Conservation (phyloP, 352 stramenopile genomes). For the Lagenidium sp. region DNA sequence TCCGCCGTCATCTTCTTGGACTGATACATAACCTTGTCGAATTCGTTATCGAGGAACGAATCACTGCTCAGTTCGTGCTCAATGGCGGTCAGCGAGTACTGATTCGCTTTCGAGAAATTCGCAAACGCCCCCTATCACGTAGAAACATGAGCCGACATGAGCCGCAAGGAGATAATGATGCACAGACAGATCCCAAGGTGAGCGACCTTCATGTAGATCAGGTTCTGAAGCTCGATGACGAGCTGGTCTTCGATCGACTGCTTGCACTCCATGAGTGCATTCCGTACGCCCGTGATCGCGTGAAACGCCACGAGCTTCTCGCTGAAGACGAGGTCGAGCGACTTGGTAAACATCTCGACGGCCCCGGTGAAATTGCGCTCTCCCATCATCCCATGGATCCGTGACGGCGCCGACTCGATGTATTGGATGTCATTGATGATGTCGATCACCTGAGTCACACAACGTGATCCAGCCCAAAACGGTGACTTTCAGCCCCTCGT, state of each 20-base stretch:
- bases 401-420: constrained; percentile 57
- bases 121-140: constrained; percentile 50
- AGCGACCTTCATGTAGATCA: constrained; percentile 62
- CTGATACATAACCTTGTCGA: constrained; percentile 41
- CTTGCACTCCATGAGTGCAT: constrained; percentile 81
- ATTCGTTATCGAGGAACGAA: constrained; percentile 45
- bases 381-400: constrained; percentile 48
- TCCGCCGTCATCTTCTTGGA: constrained; percentile 17
- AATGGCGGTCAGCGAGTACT: constrained; percentile 60
- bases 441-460: constrained; percentile 38
- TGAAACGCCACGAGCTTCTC: constrained; percentile 74
- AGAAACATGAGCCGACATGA: no score
- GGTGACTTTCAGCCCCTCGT: background rate
- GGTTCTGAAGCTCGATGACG: constrained; percentile 55
- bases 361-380: constrained; percentile 48
- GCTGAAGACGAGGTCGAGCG: constrained; percentile 76
- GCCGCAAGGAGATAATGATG: no score
- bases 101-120: constrained; percentile 53
- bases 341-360: constrained; percentile 61
- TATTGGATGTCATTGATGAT: constrained; percentile 82
- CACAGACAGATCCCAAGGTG: background rate
- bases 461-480: background rate
- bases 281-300: constrained; percentile 61
- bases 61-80: constrained; percentile 63
- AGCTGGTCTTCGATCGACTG: constrained; percentile 74